Base-by-base conservation (phyloP, 345 rosid species). In the Punica granatum region DNA sequence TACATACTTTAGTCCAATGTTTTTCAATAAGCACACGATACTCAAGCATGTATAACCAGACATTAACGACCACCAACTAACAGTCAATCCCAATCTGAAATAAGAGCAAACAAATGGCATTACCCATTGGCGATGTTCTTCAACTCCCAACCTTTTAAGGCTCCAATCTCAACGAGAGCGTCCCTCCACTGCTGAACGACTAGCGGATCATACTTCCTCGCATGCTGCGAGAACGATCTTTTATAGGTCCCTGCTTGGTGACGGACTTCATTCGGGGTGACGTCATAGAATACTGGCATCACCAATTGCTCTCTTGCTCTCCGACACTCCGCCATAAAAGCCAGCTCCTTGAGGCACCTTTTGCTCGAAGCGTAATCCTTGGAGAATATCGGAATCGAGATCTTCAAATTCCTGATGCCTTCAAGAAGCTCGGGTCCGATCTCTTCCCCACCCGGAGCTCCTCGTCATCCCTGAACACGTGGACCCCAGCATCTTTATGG, bases 291-390 rank as follows among this genome's bases (percentile, higher is more conserved):
- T 8, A 65, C 25, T 25, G 68, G 68, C 8, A 65, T 1, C 51
- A 65, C 68, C 0, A 46, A 0, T 7, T 46, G 68, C 18, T 28
- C 0, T n/a, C 68, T 11, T 21, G 26, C 0, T 7, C 9, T 19
- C 11, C 42, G 0, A 0, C 68, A 65, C 13, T 65, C 68, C 5
- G 31, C 21, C 25, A 31, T 65, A 12, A 43, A 49, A 25, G 54
- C 59, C 19, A 65, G 18, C 41, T 46, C 68, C 30, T 65, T 32
- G 58, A 65, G 51, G 68, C 68, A 65, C 59, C 59, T 44, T 32
- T 65, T 65, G 5, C 30, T 43, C 35, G n/a, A 32, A 5, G 67
- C 67, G 3, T 64, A 42, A 33, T 43, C 23, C 37, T 33, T 30
- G 13, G 67, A 43, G 67, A 65, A 43, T 49, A 65, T 14, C n/a